Conservation (phyloP, 2,329 filamentous ascomycete species). For the Apiospora sp. region DNA sequence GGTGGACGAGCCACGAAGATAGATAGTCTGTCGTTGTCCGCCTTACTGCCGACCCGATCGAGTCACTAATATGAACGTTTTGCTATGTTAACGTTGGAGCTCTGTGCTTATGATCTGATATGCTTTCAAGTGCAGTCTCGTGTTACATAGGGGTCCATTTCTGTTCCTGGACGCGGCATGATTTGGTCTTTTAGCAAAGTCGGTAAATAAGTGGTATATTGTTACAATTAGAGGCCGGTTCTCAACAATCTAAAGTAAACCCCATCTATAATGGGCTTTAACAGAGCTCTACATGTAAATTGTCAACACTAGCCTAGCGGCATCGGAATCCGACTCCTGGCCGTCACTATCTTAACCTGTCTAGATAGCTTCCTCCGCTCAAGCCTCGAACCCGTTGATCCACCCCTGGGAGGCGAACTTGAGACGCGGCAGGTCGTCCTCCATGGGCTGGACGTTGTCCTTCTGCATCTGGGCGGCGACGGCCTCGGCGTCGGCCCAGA, state of each 20-base stretch:
- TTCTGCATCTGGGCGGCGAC: constrained; percentile 73
- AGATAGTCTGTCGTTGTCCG: not conserved
- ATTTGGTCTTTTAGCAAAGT: not conserved
- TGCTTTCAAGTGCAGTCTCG: not conserved
- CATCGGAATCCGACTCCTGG: too few relatives aligned
- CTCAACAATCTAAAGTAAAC: not conserved
- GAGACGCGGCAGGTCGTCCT: constrained; percentile 53
- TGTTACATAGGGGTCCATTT: not conserved
- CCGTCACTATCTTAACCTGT: not conserved
- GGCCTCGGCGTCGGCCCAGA: constrained; percentile 81
- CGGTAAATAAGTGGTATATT: too few relatives aligned
- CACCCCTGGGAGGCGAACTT: constrained; percentile 19
- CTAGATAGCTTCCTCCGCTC: not conserved
- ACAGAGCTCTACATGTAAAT: not conserved
- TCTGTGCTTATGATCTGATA: not conserved
- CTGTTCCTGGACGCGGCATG: not conserved
- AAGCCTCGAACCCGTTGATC: constrained; percentile 16
- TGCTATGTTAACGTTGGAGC: not conserved
- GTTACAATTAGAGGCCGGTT: not conserved
- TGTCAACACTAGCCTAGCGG: not conserved
- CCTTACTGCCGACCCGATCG: not conserved
- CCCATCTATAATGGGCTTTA: not conserved
- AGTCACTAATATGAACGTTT: not conserved
- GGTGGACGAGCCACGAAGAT: not conserved
- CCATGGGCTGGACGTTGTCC: constrained; percentile 59